A percentile compares a stretch with the other conserved stretches of the same genome.
phyloP scores from a whole-genome alignment of 164 flowering plant species.

The Litsea cubeba region DNA sequence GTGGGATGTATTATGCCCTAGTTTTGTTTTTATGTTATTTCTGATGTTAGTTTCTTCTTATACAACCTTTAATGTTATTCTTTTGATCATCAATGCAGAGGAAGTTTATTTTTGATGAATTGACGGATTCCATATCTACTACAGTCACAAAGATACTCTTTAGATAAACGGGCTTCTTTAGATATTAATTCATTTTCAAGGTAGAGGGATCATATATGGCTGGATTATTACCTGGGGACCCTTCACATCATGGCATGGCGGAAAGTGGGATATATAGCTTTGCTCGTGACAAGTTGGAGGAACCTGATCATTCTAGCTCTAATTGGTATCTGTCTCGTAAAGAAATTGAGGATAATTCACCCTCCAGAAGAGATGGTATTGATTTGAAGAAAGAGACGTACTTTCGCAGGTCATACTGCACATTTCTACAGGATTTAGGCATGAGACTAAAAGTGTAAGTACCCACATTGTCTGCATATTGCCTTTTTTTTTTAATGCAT shows the following conservation, averaged over 20 bases:
- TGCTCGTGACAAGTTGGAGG: constrained; percentile 48
- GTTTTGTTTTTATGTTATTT: too few relatives aligned
- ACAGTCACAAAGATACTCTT: not conserved
- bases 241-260: constrained; percentile 36
- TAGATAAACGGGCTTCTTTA: not conserved
- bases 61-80: too few relatives aligned
- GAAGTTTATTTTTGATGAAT: not conserved
- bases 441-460: constrained; percentile 84
- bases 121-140: not conserved
- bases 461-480: not conserved
- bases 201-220: constrained; percentile 31
- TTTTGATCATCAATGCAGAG: too few relatives aligned
- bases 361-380: constrained; percentile 64
- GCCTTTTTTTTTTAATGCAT: not conserved
- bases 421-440: constrained; percentile 75
- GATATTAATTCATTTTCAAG: not conserved
- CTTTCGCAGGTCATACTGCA: constrained; percentile 70
- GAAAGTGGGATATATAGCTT: constrained; percentile 31
- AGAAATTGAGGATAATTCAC: constrained; percentile 71
- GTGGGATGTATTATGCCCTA: too few relatives aligned
- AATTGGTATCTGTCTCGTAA: constrained; percentile 64
- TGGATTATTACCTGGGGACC: constrained; percentile 43
- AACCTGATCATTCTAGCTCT: constrained; percentile 24
- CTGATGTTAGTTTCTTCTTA: too few relatives aligned
- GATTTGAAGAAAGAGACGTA: constrained; percentile 75